These are phyloP conservation scores for Urochloa ruziziensis DNA, from an alignment of 176 grass and related monocot genomes.

Conservation along the genomic window DNA sequence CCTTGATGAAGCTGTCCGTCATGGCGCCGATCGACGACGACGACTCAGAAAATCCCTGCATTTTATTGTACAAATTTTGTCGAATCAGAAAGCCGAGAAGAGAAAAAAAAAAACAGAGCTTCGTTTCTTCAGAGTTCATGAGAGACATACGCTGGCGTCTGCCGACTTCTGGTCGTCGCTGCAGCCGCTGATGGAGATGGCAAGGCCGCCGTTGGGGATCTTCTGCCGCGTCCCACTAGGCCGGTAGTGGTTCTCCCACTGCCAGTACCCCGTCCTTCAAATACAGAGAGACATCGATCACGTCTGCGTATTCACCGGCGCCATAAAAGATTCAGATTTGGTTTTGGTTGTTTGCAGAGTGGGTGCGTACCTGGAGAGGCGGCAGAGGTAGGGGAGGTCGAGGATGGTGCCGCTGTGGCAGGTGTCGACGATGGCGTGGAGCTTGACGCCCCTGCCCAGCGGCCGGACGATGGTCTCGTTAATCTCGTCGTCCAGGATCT, in stretches of 20 bases:
- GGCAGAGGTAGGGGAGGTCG: conserved; percentile 84
- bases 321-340: not conserved
- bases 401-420: conserved; percentile 93
- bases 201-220: conserved; percentile 59
- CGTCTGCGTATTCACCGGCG: too few species aligned
- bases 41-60: conserved; percentile 44
- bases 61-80: too few species aligned
- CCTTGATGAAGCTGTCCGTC: conserved; percentile 88
- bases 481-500: conserved; percentile 67
- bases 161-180: conserved; percentile 44
- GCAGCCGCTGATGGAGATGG: conserved; percentile 80
- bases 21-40: conserved; percentile 63
- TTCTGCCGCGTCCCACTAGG: conserved; percentile 24
- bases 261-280: conserved; percentile 62
- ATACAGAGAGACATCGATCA: not conserved
- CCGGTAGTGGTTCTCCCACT: conserved; percentile 69
- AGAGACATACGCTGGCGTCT: conserved; percentile 24
- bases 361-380: conserved; percentile 43
- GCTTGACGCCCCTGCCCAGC: conserved; percentile 60
- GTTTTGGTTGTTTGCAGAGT: not conserved
- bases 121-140: too few species aligned
- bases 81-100: too few species aligned
- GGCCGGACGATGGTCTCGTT: conserved; percentile 60
- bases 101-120: not conserved
- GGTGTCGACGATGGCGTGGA: conserved; percentile 84